Conservation (phyloP, 345 rosid genomes). For the Melastoma malabathricum region DNA sequence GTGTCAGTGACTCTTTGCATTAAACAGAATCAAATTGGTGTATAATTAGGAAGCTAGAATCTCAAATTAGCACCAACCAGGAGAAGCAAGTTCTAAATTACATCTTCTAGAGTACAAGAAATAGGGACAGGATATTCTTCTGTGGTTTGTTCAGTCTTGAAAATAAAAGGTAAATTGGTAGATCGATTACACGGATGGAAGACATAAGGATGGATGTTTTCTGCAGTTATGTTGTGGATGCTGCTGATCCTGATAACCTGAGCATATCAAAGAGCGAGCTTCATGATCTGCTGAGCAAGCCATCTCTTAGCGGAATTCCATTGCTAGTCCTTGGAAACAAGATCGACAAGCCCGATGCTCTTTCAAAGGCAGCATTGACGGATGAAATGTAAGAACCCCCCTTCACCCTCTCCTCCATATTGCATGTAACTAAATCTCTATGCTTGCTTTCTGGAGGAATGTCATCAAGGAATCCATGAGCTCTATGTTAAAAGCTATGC, state of each 20-base stretch:
- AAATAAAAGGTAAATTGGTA: too few relatives aligned
- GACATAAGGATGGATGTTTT: not conserved
- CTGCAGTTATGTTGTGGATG: conserved; percentile 39
- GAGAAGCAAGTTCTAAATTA: too few relatives aligned
- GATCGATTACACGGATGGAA: too few relatives aligned
- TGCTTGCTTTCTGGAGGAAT: too few relatives aligned
- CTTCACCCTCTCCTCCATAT: not conserved
- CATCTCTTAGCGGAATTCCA: conserved; percentile 75
- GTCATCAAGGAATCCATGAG: too few relatives aligned
- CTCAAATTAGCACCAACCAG: too few relatives aligned
- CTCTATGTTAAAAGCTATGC: not conserved
- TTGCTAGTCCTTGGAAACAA: conserved; percentile 81
- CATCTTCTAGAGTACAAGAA: too few relatives aligned
- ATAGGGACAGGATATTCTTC: too few relatives aligned
- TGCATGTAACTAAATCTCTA: not conserved
- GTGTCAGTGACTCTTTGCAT: too few relatives aligned
- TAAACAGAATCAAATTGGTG: too few relatives aligned
- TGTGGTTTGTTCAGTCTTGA: too few relatives aligned
- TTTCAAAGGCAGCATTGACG: conserved; percentile 64
- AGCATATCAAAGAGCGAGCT: conserved; percentile 72
- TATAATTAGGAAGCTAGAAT: too few relatives aligned
- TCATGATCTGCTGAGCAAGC: conserved; percentile 68
- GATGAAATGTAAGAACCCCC: conserved; percentile 68
- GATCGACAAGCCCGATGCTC: conserved; percentile 78
- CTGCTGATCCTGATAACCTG: conserved; percentile 76